phyloP scores from a whole-genome alignment of 768 basidiomycete genomes.

The Tubosaeta sp. region DNA sequence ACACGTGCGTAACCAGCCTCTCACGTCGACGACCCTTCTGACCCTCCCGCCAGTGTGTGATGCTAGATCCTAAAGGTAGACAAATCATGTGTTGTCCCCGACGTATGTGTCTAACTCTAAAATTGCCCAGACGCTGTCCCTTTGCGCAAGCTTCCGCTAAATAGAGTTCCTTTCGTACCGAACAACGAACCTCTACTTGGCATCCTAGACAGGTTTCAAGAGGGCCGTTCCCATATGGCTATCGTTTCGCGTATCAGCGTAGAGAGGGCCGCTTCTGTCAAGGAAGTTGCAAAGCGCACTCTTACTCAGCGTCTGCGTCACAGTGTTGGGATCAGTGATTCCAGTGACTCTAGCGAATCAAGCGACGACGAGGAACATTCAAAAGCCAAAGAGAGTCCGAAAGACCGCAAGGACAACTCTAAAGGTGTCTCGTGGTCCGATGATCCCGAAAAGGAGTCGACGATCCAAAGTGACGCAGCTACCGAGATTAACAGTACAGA shows the following conservation, averaged over 20 bases:
- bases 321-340: conserved; percentile 69
- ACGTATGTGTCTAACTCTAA: not conserved
- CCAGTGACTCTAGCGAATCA: conserved; percentile 48
- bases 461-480: conserved; percentile 23
- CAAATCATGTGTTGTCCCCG: not conserved
- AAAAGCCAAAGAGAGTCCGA: conserved; percentile 13
- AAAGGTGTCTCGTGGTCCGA: conserved; percentile 32
- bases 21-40: not conserved
- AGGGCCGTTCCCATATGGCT: conserved; percentile 89
- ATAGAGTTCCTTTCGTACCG: conserved; percentile 83
- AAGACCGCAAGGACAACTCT: conserved; percentile 19
- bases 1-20: conserved; percentile 38
- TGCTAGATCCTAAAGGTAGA: conserved; percentile 79
- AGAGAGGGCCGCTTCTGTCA: conserved; percentile 74
- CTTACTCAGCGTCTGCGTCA: conserved; percentile 74
- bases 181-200: conserved; percentile 81
- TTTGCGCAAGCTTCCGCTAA: conserved; percentile 76
- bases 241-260: conserved; percentile 77
- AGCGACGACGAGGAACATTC: conserved; percentile 39
- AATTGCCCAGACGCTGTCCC: conserved; percentile 64
- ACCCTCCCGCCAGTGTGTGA: conserved; percentile 48
- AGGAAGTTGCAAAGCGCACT: conserved; percentile 77
- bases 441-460: conserved; percentile 30
- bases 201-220: conserved; percentile 85
- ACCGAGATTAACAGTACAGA: conserved; percentile 17